Conservation (phyloP, 2,329 filamentous ascomycete genomes). For the Verticillium longisporum region DNA sequence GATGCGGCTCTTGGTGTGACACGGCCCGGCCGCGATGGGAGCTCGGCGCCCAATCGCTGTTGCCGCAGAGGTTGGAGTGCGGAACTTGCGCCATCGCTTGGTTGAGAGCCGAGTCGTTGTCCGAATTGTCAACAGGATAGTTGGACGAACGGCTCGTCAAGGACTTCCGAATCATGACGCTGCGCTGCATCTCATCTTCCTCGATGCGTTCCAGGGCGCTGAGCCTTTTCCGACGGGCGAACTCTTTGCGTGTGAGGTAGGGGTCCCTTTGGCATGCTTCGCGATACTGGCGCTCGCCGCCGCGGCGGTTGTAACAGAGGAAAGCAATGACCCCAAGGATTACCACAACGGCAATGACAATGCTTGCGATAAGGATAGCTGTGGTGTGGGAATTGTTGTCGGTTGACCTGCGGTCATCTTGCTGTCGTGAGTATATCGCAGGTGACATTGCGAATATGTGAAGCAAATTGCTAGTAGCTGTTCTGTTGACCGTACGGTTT, state of each 20-base stretch:
- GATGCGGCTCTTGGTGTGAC: slow-evolving; percentile 2
- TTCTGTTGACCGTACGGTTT: neutral
- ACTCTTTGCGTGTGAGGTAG: slow-evolving; percentile 16
- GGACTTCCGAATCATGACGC: slow-evolving; percentile 36
- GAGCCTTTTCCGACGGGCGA: slow-evolving; percentile 18
- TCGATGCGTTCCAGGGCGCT: slow-evolving; percentile 16
- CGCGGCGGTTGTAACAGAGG: slow-evolving; percentile 12
- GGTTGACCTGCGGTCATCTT: neutral
- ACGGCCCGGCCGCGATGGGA: neutral
- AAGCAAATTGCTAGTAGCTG: neutral
- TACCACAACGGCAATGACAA: slow-evolving; percentile 16
- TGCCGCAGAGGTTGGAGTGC: neutral
- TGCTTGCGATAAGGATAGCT: slow-evolving; percentile 12
- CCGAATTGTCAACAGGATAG: neutral
- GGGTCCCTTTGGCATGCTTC: slow-evolving; percentile 16
- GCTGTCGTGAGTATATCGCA: neutral
- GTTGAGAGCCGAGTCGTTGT: neutral
- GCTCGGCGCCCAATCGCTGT: neutral
- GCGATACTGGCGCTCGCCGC: slow-evolving; percentile 14
- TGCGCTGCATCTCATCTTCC: slow-evolving; percentile 29
- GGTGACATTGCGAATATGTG: neutral
- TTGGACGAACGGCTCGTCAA: slow-evolving; percentile 15
- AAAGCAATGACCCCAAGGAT: slow-evolving; percentile 15
- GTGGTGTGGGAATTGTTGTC: slow-evolving; percentile 1
- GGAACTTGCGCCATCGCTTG: neutral